phyloP scores from a whole-genome alignment of 345 rosid species.

The Salix viminalis region DNA sequence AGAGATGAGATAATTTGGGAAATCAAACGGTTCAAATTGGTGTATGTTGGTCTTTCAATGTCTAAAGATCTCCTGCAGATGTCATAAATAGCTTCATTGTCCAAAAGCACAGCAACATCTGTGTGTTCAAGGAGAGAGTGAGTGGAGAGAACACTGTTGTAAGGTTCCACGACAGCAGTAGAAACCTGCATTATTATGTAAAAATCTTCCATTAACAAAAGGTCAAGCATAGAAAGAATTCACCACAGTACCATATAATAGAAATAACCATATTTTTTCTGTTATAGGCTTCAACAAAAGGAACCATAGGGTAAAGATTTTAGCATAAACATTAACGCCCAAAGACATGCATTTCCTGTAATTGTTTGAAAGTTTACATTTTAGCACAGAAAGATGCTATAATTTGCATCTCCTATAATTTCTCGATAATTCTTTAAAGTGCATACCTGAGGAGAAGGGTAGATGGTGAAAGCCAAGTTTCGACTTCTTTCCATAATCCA shows the following conservation, averaged over 20 bases:
- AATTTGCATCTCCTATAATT: neutral
- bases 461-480: slow-evolving; percentile 81
- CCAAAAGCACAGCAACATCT: slow-evolving; percentile 71
- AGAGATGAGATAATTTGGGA: neutral
- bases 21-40: neutral
- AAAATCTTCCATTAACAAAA: neutral
- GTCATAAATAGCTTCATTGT: slow-evolving; percentile 81
- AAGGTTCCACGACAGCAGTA: slow-evolving; percentile 84
- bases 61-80: slow-evolving; percentile 75
- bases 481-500: slow-evolving; percentile 88
- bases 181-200: slow-evolving; percentile 51
- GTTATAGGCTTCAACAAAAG: too few relatives aligned
- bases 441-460: slow-evolving; percentile 74
- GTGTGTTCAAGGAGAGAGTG: slow-evolving; percentile 85
- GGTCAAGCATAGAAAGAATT: too few relatives aligned
- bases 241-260: neutral
- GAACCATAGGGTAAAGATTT: too few relatives aligned
- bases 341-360: too few relatives aligned
- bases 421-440: neutral
- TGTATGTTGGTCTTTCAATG: slow-evolving; percentile 47
- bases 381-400: too few relatives aligned
- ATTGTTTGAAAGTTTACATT: too few relatives aligned
- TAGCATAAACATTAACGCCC: too few relatives aligned
- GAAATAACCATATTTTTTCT: too few relatives aligned
- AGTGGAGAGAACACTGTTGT: slow-evolving; percentile 76